Base-by-base conservation (phyloP, 345 rosid genomes). In the Isatis tinctoria region DNA sequence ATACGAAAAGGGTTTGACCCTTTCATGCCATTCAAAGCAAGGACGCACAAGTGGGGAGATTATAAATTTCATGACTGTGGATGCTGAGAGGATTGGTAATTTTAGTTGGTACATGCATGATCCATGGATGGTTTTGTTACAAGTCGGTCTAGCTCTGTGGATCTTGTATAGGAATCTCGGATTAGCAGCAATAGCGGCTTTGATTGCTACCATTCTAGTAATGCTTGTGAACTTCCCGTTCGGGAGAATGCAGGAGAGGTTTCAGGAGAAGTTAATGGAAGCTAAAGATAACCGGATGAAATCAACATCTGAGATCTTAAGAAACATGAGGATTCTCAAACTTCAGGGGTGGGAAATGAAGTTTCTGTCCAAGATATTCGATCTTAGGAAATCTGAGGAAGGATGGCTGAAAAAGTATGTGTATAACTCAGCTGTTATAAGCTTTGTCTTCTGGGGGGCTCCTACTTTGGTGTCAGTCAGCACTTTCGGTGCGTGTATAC, bases 341-440 rank as follows among this genome's bases (percentile, higher is more conserved):
- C 90, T 89, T 66, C 96, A 89, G 54, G 90, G 83, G 10, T 89
- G 96, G 92, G 96, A 89, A 65, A 84, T 87, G 87, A 87, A 85
- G 77, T 89, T 89, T 81, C 57, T 89, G 74, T 83, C 88, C 30
- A 89, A 85, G 83, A 82, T 89, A 57, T 44, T 75, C 4, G 84
- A 82, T 27, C 79, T 87, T 14, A 76, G 90, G 56, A 76, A 76
- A 28, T 67, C 45, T 18, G 90, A 89, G 77, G 76, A 77, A 28
- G 84, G 88, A 12, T 89, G 91, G 91, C 60, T 89, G 70, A 89
- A 83, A 45, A 87, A 79, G 73, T 85, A 47, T 51, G 79, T 87
- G 24, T 84, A 85, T 69, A 81, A 82, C 78, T 67, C 76, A 1
- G 89, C 86, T 17, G 10, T 85, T 77, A 74, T 74, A 14, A 81